Evolutionary conservation across 1,284 basidiomycete species (phyloP).

Genomic region (Cutaneotrichosporon sp.): DNA sequence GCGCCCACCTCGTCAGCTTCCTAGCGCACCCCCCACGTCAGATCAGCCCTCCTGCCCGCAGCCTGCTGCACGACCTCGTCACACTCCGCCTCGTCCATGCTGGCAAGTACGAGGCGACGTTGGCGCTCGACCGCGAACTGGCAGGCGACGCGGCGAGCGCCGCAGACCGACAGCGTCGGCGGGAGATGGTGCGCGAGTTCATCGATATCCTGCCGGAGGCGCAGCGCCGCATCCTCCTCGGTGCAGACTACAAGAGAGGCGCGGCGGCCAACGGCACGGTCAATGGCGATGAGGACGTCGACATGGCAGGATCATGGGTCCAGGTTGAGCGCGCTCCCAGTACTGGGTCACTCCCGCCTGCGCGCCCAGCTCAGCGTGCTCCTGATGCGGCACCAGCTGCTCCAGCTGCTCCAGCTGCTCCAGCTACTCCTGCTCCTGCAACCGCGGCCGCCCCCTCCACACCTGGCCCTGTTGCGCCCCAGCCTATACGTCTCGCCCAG

Average conservation of each 20-base stretch:
- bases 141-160: conserved; percentile 46
- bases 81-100: conserved; percentile 70
- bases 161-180: conserved; percentile 52
- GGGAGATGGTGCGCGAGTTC: conserved; percentile 63
- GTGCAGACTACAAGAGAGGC: conserved; percentile 6
- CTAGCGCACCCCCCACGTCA: conserved; percentile 50
- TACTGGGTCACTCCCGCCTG: neutral
- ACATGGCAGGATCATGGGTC: conserved; percentile 19
- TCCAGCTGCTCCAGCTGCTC: neutral
- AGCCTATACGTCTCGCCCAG: conserved; percentile 17
- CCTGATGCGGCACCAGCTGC: neutral
- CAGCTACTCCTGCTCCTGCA: conserved; percentile 1
- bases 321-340: conserved; percentile 6
- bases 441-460: conserved; percentile 6
- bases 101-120: conserved; percentile 65
- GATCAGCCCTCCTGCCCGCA: conserved; percentile 54
- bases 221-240: conserved; percentile 46
- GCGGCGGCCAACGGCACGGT: conserved; percentile 13
- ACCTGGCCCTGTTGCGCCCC: conserved; percentile 8
- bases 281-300: conserved; percentile 18
- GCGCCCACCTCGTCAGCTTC: conserved; percentile 36
- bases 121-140: conserved; percentile 63
- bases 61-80: conserved; percentile 70
- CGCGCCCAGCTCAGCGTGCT: neutral
- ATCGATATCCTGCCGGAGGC: conserved; percentile 58